Base-by-base conservation (phyloP, 2,329 filamentous ascomycete genomes). In the Calonectria henricotiae region DNA sequence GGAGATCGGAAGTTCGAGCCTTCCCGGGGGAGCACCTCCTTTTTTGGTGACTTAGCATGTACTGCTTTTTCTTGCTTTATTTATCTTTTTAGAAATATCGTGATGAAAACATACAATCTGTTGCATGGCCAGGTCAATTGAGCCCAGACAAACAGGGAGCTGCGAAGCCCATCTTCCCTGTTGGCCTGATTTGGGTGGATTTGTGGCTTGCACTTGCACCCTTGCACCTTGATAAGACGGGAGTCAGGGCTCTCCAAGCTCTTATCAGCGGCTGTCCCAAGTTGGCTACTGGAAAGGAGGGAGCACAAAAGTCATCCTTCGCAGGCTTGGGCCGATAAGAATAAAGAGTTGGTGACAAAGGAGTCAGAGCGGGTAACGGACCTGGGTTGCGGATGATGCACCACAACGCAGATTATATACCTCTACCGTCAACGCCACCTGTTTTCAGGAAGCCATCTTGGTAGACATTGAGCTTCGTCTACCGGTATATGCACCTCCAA, bases 1-100 rank as follows among this genome's bases (percentile, higher is more conserved):
- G 73, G 75, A 77, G 76, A 77, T 77, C 76, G 74, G 73, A 76
- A 77, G 76, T 77, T 77, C 76, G 76, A 77, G 71, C 76, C 76
- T 77, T 77, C 72, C 75, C 76, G 75, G 76, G 75, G 76, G 76
- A 77, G 71, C 20, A 15, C 17, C 23, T 39, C 12, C 8, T 58
- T 20, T 51, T 51, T 51, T 37, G 35, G 35, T 3, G 9, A 9
- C 9, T 3, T 11, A 11, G 35, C 35, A 37, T 37, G 35, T 37
- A 30, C 7, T 30, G 27, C 41, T 43, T 46, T 46, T 46, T 23
- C 7, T 7, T 23, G 2, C 20, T 4, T n/a, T 37, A 8, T 6
- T 11, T 13, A 5, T 13, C 12, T 37, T 37, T 13, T 7, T 13
- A 11, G 12, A 3, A 9, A 37, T 37, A 6, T 7, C 9, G 8